phyloP scores from a whole-genome alignment of 768 basidiomycete genomes.

The Suillus hirtellus region DNA sequence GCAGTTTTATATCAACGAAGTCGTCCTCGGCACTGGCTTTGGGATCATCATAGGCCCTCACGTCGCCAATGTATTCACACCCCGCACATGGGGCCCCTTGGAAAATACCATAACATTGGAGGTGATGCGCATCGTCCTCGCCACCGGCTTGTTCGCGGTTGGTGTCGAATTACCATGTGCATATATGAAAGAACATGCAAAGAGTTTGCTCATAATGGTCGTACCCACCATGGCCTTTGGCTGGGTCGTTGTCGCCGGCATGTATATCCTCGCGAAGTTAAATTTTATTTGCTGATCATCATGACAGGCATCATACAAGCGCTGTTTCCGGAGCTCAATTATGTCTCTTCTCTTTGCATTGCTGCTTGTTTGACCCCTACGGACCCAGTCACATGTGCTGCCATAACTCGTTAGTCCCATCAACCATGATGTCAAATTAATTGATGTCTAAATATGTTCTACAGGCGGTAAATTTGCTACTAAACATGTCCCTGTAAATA shows the following conservation, averaged over 20 bases:
- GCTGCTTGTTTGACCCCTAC: constrained; percentile 92
- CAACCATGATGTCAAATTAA: neutral
- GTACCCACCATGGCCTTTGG: constrained; percentile 85
- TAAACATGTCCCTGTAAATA: constrained; percentile 68
- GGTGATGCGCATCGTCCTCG: constrained; percentile 85
- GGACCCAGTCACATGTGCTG: constrained; percentile 91
- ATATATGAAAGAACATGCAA: constrained; percentile 81
- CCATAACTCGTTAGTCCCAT: constrained; percentile 58
- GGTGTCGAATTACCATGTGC: constrained; percentile 89
- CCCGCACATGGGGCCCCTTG: constrained; percentile 64
- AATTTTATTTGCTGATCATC: neutral
- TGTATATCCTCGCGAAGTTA: constrained; percentile 19
- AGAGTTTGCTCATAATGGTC: constrained; percentile 66
- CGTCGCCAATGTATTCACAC: constrained; percentile 69
- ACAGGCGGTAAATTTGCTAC: constrained; percentile 70
- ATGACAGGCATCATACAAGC: constrained; percentile 59
- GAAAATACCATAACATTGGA: constrained; percentile 75
- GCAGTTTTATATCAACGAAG: constrained; percentile 89
- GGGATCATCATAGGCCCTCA: constrained; percentile 68
- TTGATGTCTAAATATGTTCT: neutral
- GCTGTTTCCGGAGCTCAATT: constrained; percentile 71
- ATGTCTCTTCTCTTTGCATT: constrained; percentile 78
- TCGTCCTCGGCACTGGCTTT: constrained; percentile 82
- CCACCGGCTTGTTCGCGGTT: constrained; percentile 90
- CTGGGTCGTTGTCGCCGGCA: constrained; percentile 76